A percentile compares a stretch with the other conserved stretches of the same genome.
phyloP scores from a whole-genome alignment of 306 rosid genomes.

The Leucaena leucocephala region DNA sequence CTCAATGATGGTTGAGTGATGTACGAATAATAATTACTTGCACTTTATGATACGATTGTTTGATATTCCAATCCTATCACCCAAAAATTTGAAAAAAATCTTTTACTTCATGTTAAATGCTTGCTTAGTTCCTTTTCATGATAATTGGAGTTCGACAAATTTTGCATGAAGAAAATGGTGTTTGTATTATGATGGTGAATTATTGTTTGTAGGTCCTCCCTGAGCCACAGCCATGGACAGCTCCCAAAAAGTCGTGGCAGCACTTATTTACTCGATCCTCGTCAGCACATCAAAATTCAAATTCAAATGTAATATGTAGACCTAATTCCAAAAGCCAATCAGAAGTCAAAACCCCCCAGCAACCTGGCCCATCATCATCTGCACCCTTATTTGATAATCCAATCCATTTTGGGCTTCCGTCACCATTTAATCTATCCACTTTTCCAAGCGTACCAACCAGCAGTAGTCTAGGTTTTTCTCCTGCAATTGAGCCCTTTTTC shows the following conservation, averaged over 20 bases:
- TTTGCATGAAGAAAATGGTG: constrained; percentile 28
- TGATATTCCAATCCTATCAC: not conserved
- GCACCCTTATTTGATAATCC: constrained; percentile 80
- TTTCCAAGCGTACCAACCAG: constrained; percentile 57
- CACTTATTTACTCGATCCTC: constrained; percentile 89
- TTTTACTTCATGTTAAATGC: constrained; percentile 29
- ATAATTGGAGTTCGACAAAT: constrained; percentile 1
- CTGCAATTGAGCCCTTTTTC: constrained; percentile 73
- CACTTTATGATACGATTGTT: not conserved
- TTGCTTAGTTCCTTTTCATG: constrained; percentile 8
- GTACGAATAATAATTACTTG: constrained; percentile 16
- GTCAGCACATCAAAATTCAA: constrained; percentile 61
- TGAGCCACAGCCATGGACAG: constrained; percentile 63
- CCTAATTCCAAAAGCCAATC: constrained; percentile 71
- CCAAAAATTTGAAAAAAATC: not conserved
- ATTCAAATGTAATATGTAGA: constrained; percentile 80
- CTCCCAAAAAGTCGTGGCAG: constrained; percentile 94
- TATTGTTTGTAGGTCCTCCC: constrained; percentile 69
- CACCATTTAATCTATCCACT: constrained; percentile 73
- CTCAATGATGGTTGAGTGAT: constrained; percentile 19
- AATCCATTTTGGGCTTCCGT: constrained; percentile 83
- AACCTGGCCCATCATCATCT: constrained; percentile 57
- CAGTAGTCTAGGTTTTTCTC: constrained; percentile 84
- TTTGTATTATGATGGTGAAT: constrained; percentile 39
- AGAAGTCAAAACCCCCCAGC: constrained; percentile 62